Evolutionary conservation across 2,329 filamentous ascomycete species (phyloP).

Genomic region (Fusarium liriodendri): DNA sequence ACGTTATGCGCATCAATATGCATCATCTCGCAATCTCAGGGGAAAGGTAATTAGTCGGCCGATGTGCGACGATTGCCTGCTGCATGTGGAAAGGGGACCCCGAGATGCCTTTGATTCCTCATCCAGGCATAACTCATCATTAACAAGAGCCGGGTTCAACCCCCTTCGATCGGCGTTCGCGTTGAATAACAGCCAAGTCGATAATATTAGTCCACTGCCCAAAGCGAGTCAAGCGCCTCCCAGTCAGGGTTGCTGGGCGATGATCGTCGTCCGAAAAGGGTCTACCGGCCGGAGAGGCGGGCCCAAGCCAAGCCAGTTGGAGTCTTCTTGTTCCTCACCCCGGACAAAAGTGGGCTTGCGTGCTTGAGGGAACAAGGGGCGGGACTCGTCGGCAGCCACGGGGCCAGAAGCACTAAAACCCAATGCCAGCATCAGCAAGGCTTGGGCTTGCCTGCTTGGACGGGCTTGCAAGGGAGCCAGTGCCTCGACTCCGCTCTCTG

Average conservation of each 20-base stretch:
- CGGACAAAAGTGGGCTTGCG: conserved; percentile 39
- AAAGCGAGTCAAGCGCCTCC: conserved; percentile 41
- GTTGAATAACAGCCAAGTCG: conserved; percentile 33
- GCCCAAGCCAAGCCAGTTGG: conserved; percentile 36
- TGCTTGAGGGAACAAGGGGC: conserved; percentile 39
- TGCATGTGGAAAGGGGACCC: conserved; percentile 28
- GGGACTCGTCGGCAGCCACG: conserved; percentile 45
- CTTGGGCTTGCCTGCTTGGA: background rate
- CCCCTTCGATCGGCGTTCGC: conserved; percentile 47
- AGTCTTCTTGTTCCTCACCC: conserved; percentile 40
- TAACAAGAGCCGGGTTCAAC: conserved; percentile 44
- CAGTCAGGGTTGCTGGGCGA: conserved; percentile 36
- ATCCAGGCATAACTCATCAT: conserved; percentile 36
- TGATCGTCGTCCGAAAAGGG: conserved; percentile 44
- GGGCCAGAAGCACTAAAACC: conserved; percentile 38
- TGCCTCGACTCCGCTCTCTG: conserved; percentile 35
- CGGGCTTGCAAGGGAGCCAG: conserved; percentile 19
- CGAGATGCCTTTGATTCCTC: conserved; percentile 39
- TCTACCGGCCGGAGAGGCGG: conserved; percentile 43
- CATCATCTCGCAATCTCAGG: conserved; percentile 31
- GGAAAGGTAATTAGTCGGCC: conserved; percentile 25
- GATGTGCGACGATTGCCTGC: conserved; percentile 36
- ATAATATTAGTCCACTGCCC: conserved; percentile 34
- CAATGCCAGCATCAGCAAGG: conserved; percentile 17
- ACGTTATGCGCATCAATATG: conserved; percentile 37